Evolutionary conservation across 2,329 filamentous ascomycete species (phyloP), one percentile per base, ranked within the genome.

Genomic region (Onygenales sp.): DNA sequence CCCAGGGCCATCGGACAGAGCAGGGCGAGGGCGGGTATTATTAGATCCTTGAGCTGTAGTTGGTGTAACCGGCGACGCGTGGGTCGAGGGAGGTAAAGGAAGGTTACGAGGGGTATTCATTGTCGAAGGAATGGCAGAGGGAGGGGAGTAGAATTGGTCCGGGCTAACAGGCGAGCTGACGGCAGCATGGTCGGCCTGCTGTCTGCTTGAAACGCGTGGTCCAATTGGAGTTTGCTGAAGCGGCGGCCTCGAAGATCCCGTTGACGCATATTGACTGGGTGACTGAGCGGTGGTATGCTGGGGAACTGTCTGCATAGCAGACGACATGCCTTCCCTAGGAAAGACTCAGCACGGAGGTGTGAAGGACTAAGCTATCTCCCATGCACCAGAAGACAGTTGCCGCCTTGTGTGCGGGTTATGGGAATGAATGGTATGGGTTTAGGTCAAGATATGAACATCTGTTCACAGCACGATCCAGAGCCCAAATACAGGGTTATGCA

Each of bases 261-360:
- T 67, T 33, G 72, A 58, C 34, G 52, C 52, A 56, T 57, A 70
- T 62, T 57, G 79, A 70, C 58, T 78, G 66, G 72, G 52, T 74
- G 69, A 61, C 77, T 66, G 55, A 58, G 73, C 71, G 57, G 73
- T 70, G 60, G 74, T 70, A 65, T 79, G 78, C 67, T 80, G 79
- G 62, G 79, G 74, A 65, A 76, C 71, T 59, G 79, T 73, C 70
- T 85, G 83, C 66, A 86, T 72, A 74, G 82, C 79, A 69, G 79
- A 82, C 71, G 78, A 81, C 81, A 81, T 83, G 67, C 69, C 70
- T 74, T 78, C 72, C 65, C 58, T 14, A 33, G 33, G 44, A 42
- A 45, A 45, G 56, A 58, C 57, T 59, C 58, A 57, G 57, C 49
- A 60, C 36, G 32, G 51, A 17, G 27, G 37, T 39, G 37, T 33